These are phyloP conservation scores for Blastobotrys capitulatus DNA, from an alignment of 1,139 yeast genomes.

Conservation along the genomic window DNA sequence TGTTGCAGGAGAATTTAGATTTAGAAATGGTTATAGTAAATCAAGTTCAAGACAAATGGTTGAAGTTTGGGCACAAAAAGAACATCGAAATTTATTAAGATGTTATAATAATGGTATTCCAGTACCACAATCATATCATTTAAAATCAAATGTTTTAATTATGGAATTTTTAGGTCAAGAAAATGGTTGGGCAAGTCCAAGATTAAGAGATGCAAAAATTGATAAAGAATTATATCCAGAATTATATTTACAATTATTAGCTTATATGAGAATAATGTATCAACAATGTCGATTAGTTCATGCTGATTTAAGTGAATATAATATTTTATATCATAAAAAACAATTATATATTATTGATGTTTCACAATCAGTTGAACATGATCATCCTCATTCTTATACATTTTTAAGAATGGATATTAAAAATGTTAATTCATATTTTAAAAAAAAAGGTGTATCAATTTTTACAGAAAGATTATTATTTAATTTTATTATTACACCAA, in stretches of 20 bases:
- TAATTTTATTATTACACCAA: constrained; percentile 50
- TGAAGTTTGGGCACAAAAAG: constrained; percentile 97
- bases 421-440: constrained; percentile 85
- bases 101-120: constrained; percentile 75
- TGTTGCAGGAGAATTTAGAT: constrained; percentile 93
- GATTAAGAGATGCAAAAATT: constrained; percentile 63
- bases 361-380: constrained; percentile 96
- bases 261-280: constrained; percentile 81
- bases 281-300: constrained; percentile 88
- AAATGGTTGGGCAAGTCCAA: constrained; percentile 77
- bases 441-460: constrained; percentile 64
- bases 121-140: constrained; percentile 85
- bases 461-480: constrained; percentile 80
- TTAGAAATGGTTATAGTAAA: constrained; percentile 75
- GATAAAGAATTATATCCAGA: constrained; percentile 52
- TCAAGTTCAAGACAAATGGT: constrained; percentile 98
- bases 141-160: constrained; percentile 84
- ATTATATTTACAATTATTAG: constrained; percentile 72
- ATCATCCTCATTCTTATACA: constrained; percentile 94
- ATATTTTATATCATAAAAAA: constrained; percentile 74
- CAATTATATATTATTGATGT: constrained; percentile 89
- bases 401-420: constrained; percentile 96
- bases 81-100: constrained; percentile 85
- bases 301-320: constrained; percentile 95
- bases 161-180: constrained; percentile 85